A percentile compares a stretch with the other conserved stretches of the same genome.
These are phyloP conservation scores for Gamarada debralockiae DNA, from an alignment of 495 filamentous ascomycete genomes.

Conservation along the genomic window DNA sequence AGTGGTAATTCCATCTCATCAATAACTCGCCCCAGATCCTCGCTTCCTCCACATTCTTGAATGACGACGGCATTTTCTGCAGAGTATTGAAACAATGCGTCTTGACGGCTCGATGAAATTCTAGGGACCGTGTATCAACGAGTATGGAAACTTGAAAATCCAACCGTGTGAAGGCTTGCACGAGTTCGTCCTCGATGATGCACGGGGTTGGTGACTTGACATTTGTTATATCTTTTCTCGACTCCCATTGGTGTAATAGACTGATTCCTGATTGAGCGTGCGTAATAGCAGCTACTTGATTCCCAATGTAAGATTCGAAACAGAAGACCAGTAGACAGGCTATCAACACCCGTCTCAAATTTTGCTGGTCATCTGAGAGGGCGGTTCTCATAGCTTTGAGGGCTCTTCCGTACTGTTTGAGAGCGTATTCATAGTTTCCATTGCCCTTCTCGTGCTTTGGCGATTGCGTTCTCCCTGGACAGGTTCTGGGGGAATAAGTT, in stretches of 20 bases:
- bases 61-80: too few relatives aligned
- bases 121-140: too few relatives aligned
- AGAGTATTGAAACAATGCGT: too few relatives aligned
- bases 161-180: neutral
- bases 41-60: too few relatives aligned
- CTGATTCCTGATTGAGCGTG: neutral
- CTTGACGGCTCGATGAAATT: too few relatives aligned
- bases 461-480: too few relatives aligned
- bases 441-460: too few relatives aligned
- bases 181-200: neutral
- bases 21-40: too few relatives aligned
- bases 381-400: neutral
- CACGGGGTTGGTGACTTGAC: neutral
- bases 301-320: neutral
- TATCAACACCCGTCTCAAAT: neutral
- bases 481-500: too few relatives aligned
- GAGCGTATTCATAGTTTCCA: neutral
- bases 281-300: neutral
- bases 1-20: too few relatives aligned
- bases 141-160: too few relatives aligned
- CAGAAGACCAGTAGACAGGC: slow-evolving; percentile 1
- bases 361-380: neutral
- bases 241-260: neutral
- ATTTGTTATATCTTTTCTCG: neutral
- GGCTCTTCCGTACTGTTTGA: neutral